Conservation (phyloP, 1,284 basidiomycete species). For the Tylopilus orsonianus region DNA sequence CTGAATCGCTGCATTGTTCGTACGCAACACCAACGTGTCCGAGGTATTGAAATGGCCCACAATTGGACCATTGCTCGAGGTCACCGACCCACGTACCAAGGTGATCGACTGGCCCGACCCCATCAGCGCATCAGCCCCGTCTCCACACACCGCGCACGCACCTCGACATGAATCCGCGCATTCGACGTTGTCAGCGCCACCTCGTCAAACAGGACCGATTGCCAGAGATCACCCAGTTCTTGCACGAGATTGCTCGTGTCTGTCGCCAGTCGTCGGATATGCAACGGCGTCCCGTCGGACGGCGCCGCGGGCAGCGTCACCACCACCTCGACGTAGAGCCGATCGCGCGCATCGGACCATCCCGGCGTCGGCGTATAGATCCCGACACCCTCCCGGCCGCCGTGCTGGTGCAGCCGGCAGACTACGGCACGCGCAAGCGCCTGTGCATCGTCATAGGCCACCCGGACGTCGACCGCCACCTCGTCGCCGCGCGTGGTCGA, state of each 20-base stretch:
- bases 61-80: constrained; percentile 39
- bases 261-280: constrained; percentile 33
- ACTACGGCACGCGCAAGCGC: constrained; percentile 35
- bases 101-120: constrained; percentile 33
- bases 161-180: constrained; percentile 32
- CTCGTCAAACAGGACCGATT: constrained; percentile 31
- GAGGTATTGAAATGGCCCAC: constrained; percentile 41
- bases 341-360: constrained; percentile 8
- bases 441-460: constrained; percentile 29
- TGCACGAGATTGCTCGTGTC: constrained; percentile 33
- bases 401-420: constrained; percentile 32
- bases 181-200: constrained; percentile 29
- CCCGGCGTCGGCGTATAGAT: constrained; percentile 35
- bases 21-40: constrained; percentile 34
- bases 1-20: constrained; percentile 40
- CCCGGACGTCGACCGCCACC: constrained; percentile 34
- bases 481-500: constrained; percentile 17
- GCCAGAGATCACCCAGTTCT: constrained; percentile 29
- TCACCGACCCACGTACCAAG: constrained; percentile 30
- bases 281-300: constrained; percentile 14
- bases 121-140: no score
- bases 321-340: constrained; percentile 30
- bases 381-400: constrained; percentile 39
- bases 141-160: constrained; percentile 11
- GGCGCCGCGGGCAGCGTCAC: constrained; percentile 33